Conservation (phyloP, 495 filamentous ascomycete genomes). For the Neurospora sp. region DNA sequence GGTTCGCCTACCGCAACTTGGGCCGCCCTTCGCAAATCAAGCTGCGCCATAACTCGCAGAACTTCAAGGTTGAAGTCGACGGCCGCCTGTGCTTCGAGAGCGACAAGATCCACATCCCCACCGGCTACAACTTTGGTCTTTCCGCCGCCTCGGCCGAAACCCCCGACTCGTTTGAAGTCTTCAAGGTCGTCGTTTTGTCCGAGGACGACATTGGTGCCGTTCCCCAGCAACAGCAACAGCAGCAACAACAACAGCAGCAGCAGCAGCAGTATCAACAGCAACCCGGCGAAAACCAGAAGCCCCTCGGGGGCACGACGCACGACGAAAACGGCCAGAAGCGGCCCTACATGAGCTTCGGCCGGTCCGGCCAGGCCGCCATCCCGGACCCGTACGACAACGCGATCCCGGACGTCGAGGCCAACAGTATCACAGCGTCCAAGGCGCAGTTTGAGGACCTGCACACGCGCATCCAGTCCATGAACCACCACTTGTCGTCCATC, state of each 20-base stretch:
- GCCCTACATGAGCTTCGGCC: conserved; percentile 11
- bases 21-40: conserved; percentile 71
- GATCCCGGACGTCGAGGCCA: conserved; percentile 36
- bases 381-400: conserved; percentile 34
- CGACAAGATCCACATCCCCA: conserved; percentile 64
- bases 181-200: conserved; percentile 67
- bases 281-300: conserved; percentile 4
- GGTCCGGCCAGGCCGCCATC: conserved; percentile 9
- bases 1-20: conserved; percentile 83
- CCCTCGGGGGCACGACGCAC: background rate
- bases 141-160: conserved; percentile 81
- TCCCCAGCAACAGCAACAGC: conserved; percentile 24
- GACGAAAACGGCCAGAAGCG: background rate
- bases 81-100: conserved; percentile 76
- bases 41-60: conserved; percentile 52
- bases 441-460: conserved; percentile 74
- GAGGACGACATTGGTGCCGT: conserved; percentile 18
- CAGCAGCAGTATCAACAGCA: conserved; percentile 12
- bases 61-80: conserved; percentile 73
- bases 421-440: conserved; percentile 38
- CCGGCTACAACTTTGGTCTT: conserved; percentile 77
- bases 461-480: conserved; percentile 65
- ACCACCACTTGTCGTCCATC: conserved; percentile 60
- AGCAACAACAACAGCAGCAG: conserved; percentile 20
- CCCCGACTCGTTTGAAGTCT: conserved; percentile 89